Base-by-base conservation (phyloP, 2,329 filamentous ascomycete species). In the Nakataea oryzae region DNA sequence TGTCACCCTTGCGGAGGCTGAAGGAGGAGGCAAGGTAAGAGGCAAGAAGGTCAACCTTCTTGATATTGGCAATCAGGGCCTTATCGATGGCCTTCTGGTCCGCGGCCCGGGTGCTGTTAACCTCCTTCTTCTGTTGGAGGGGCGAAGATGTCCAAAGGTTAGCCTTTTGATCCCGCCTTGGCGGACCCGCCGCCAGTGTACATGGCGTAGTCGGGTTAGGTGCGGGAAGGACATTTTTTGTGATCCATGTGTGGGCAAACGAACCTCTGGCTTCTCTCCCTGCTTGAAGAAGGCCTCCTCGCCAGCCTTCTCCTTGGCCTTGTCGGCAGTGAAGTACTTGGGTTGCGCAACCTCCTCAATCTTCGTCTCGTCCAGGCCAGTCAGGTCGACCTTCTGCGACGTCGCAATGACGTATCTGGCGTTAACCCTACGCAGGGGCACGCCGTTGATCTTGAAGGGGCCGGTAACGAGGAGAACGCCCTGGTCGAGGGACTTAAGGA, bases 241-340 rank as follows among this genome's bases (percentile, higher is more conserved):
- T n/a, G 41, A n/a, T 50, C 21, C 41, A 50, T 50, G 41, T n/a
- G 24, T 24, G 41, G 41, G 41, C n/a, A 56, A 30, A 57, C 90
- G 70, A 86, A 96, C 92, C 91, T 96, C 86, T 77, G 91, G 84
- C 88, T 96, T 96, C 88, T 97, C 93, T 79, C 93, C 86, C 86
- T 97, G 92, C 87, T 95, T 93, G 89, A 97, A 97, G 88, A 99
- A 99, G 78, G 93, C 91, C 78, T 97, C 93, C 86, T 99, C 93
- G 74, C 88, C 87, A 73, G 90, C 89, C 90, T 97, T 96, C 85
- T 96, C 91, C 81, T 92, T 87, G 74, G 83, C 77, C 88, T 96
- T 96, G 80, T 97, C 95, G 76, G 89, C 89, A 75, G 90, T 89
- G 85, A 99, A 99, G 90, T 99, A 99, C 80, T 90, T 91, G 74